Evolutionary conservation across 768 basidiomycete species (phyloP).

Genomic region (Trichaptum fuscoviolaceum): DNA sequence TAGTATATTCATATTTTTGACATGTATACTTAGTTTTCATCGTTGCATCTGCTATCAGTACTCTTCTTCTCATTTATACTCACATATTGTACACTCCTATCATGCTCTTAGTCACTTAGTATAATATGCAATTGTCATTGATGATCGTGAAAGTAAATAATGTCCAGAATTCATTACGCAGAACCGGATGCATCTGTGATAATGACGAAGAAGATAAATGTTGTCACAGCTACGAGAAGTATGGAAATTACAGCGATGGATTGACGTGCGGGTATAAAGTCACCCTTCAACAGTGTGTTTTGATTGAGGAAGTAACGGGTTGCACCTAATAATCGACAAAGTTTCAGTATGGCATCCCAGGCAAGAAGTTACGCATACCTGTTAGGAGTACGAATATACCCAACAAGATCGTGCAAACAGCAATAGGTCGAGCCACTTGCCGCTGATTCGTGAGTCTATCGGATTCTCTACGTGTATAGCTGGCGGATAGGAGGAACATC

Average conservation of each 20-base stretch:
- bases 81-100: neutral
- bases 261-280: neutral
- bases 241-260: neutral
- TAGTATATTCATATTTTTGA: neutral
- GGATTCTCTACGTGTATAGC: neutral
- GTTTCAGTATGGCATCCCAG: neutral
- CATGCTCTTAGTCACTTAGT: neutral
- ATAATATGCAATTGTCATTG: neutral
- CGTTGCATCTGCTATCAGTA: neutral
- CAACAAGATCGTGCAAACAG: neutral
- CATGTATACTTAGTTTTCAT: neutral
- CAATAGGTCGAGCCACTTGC: neutral
- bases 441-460: neutral
- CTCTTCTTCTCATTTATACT: neutral
- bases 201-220: constrained; percentile 28
- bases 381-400: neutral
- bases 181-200: constrained; percentile 12
- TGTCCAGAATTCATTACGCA: neutral
- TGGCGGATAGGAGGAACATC: constrained; percentile 2
- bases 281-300: neutral
- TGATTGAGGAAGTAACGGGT: neutral
- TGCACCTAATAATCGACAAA: neutral
- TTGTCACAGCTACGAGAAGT: neutral
- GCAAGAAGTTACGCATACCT: neutral
- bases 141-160: neutral